A percentile compares a stretch with the other conserved stretches of the same genome.
phyloP scores from a whole-genome alignment of 176 grass and related monocot species.

The Eragrostis nindensis region DNA sequence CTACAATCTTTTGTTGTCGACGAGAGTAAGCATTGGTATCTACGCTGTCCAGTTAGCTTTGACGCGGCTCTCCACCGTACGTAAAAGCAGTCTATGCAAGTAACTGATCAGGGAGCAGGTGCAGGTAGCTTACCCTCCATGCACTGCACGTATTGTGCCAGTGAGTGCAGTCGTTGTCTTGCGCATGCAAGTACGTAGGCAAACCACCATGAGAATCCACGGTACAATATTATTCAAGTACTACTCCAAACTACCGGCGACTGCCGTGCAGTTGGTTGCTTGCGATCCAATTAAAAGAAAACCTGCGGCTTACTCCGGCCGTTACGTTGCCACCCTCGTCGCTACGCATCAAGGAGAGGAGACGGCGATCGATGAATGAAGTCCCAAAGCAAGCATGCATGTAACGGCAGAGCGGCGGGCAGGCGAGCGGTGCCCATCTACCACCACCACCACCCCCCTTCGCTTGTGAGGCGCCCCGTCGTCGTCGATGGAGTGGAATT shows the following conservation, averaged over 20 bases:
- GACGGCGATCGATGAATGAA: not conserved
- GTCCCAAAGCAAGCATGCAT: too few relatives aligned
- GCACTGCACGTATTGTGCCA: not conserved
- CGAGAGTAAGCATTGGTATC: too few relatives aligned
- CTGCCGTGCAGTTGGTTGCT: not conserved
- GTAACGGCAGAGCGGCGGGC: not conserved
- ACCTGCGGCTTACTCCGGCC: too few relatives aligned
- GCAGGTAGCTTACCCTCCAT: not conserved
- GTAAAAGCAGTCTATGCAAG: too few relatives aligned
- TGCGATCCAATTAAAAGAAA: not conserved
- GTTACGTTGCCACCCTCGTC: too few relatives aligned
- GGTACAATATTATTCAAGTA: not conserved
- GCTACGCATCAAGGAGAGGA: not conserved
- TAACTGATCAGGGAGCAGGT: not conserved
- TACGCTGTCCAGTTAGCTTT: too few relatives aligned
- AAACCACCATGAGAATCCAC: not conserved
- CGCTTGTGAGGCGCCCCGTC: too few relatives aligned
- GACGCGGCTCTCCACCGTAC: too few relatives aligned
- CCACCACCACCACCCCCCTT: too few relatives aligned
- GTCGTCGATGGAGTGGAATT: too few relatives aligned
- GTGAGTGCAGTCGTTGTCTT: not conserved
- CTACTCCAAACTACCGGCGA: not conserved
- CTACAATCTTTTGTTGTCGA: too few relatives aligned
- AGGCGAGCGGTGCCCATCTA: conserved; percentile 5
- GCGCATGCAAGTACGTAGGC: not conserved